A percentile compares a stretch with the other conserved stretches of the same genome.
phyloP scores from a whole-genome alignment of 371 early-diverging fungal genomes.

The Nematocida sp. region DNA sequence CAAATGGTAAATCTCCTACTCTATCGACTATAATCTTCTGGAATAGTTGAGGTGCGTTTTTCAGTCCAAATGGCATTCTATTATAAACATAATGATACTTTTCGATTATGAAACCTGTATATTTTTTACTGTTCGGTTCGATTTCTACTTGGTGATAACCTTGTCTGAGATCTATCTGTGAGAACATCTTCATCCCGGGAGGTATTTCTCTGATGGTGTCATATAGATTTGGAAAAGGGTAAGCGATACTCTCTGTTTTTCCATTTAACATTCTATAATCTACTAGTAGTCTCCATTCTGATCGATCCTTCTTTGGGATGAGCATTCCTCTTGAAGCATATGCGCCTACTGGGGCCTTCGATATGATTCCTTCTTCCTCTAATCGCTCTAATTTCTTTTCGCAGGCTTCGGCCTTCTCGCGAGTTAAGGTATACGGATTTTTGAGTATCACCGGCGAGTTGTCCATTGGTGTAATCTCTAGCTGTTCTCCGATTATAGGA shows the following conservation, averaged over 20 bases:
- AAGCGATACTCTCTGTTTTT: neutral
- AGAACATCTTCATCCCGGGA: conserved; percentile 54
- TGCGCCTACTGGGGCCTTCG: neutral
- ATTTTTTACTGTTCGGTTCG: conserved; percentile 46
- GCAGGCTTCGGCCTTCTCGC: too few relatives aligned
- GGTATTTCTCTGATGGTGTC: neutral
- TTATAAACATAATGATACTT: neutral
- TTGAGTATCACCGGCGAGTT: too few relatives aligned
- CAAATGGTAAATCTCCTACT: conserved; percentile 56
- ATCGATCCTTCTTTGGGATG: neutral
- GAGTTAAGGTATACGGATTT: too few relatives aligned
- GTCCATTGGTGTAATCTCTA: too few relatives aligned
- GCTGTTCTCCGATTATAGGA: too few relatives aligned
- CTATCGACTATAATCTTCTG: neutral
- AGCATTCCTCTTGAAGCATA: neutral
- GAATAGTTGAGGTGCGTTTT: neutral
- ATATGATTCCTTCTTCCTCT: too few relatives aligned
- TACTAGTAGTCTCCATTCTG: neutral
- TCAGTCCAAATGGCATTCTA: conserved; percentile 30
- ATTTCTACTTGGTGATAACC: conserved; percentile 71
- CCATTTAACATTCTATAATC: neutral
- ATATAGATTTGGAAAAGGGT: neutral
- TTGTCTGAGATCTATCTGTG: conserved; percentile 68
- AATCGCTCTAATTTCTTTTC: too few relatives aligned
- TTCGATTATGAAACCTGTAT: conserved; percentile 71